Conservation (phyloP, 1,284 basidiomycete genomes). For the Inonotus hispidus region DNA sequence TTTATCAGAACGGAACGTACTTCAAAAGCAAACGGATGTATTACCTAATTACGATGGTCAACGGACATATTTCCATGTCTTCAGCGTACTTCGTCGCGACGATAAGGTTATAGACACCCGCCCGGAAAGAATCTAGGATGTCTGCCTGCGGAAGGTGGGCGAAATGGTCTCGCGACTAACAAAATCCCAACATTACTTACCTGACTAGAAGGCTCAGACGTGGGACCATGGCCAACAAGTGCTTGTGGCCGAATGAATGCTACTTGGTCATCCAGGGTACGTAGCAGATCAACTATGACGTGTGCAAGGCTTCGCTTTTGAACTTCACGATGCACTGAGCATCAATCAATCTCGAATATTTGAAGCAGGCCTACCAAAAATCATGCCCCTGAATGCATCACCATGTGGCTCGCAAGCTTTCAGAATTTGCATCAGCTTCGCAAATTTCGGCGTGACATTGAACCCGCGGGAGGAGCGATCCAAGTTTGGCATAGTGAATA, state of each 20-base stretch:
- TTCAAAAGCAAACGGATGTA: not conserved
- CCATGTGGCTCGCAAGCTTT: constrained; percentile 46
- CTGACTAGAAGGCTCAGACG: constrained; percentile 26
- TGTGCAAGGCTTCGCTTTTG: constrained; percentile 38
- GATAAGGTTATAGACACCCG: constrained; percentile 55
- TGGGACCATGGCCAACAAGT: constrained; percentile 27
- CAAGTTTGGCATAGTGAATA: constrained; percentile 53
- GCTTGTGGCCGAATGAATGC: constrained; percentile 38
- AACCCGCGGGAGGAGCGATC: constrained; percentile 46
- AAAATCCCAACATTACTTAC: constrained; percentile 2
- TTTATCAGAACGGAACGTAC: not conserved
- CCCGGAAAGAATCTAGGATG: constrained; percentile 41
- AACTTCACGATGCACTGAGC: constrained; percentile 31
- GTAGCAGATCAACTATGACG: constrained; percentile 42
- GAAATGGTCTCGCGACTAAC: constrained; percentile 11
- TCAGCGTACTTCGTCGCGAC: constrained; percentile 52
- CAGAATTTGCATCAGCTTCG: constrained; percentile 51
- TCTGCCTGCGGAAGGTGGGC: constrained; percentile 29
- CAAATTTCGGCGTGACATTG: constrained; percentile 63
- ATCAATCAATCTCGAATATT: not conserved
- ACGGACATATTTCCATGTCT: constrained; percentile 51
- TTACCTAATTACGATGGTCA: constrained; percentile 54
- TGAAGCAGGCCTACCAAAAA: constrained; percentile 46
- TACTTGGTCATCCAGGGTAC: constrained; percentile 37
- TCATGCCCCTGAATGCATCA: constrained; percentile 53